Evolutionary conservation across 2,329 filamentous ascomycete species (phyloP).

Genomic region (Colletotrichum salicis): DNA sequence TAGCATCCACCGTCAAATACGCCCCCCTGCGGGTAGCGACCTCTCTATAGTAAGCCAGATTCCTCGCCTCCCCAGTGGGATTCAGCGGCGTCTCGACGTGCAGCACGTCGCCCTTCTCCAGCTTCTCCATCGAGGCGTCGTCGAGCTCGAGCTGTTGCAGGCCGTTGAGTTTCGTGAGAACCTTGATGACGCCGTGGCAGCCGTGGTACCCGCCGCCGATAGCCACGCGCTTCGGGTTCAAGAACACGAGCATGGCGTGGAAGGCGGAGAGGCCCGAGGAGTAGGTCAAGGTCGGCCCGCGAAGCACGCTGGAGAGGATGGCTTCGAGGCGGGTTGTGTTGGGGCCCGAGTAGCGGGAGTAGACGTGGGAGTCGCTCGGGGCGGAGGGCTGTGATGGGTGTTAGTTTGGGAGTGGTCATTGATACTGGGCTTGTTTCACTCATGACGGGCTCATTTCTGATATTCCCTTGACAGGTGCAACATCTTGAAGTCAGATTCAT

Average conservation of each 20-base stretch:
- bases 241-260: slow-evolving; percentile 84
- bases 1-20: slow-evolving; percentile 85
- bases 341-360: slow-evolving; percentile 83
- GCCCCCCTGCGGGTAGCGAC: slow-evolving; percentile 79
- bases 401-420: neutral
- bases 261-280: slow-evolving; percentile 87
- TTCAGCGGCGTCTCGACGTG: slow-evolving; percentile 96
- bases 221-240: slow-evolving; percentile 85
- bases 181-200: slow-evolving; percentile 83
- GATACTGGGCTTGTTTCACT: too few relatives aligned
- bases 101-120: slow-evolving; percentile 83
- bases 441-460: neutral
- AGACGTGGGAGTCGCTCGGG: slow-evolving; percentile 75
- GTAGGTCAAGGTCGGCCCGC: slow-evolving; percentile 79
- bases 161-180: slow-evolving; percentile 80
- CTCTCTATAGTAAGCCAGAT: slow-evolving; percentile 77
- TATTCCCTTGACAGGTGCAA: neutral
- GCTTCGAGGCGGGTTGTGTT: slow-evolving; percentile 88
- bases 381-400: slow-evolving; percentile 54
- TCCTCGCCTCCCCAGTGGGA: slow-evolving; percentile 83
- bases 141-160: slow-evolving; percentile 76
- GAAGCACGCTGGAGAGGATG: slow-evolving; percentile 78
- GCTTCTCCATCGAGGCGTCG: slow-evolving; percentile 57
- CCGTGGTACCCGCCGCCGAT: slow-evolving; percentile 93
- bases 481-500: neutral